A percentile compares a stretch with the other conserved stretches of the same genome.
phyloP scores from a whole-genome alignment of 208 protist genomes.

The Phytomonas sp. region DNA sequence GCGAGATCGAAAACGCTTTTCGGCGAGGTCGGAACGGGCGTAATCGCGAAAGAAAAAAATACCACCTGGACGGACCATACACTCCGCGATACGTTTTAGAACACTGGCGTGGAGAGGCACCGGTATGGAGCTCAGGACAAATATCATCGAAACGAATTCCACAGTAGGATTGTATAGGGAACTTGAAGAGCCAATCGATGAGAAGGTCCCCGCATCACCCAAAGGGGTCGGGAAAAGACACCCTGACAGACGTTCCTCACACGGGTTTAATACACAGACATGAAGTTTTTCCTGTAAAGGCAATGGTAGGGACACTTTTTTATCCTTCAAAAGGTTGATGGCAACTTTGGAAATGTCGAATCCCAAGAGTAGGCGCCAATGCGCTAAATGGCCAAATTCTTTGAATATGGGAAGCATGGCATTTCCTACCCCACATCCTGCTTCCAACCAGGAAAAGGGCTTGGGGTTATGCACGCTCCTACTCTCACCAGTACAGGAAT shows the following conservation, averaged over 20 bases:
- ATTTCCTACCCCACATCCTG: constrained; percentile 93
- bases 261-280: constrained; percentile 47
- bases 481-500: background rate
- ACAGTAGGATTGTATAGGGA: constrained; percentile 8
- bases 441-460: constrained; percentile 77
- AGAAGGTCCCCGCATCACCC: background rate
- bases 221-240: constrained; percentile 17
- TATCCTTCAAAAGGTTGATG: constrained; percentile 65
- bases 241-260: constrained; percentile 31
- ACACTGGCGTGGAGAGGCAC: constrained; percentile 40
- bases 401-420: constrained; percentile 85
- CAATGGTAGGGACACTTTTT: constrained; percentile 22
- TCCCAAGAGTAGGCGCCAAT: constrained; percentile 53
- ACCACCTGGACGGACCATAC: constrained; percentile 52
- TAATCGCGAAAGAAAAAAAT: constrained; percentile 89
- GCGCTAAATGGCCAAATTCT: constrained; percentile 55
- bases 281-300: constrained; percentile 41
- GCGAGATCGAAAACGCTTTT: constrained; percentile 49
- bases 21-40: constrained; percentile 64
- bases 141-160: constrained; percentile 88
- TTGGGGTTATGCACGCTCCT: background rate
- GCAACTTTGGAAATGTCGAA: constrained; percentile 90
- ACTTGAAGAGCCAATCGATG: background rate
- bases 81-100: constrained; percentile 42
- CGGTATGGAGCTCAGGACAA: constrained; percentile 90